Conservation (phyloP, 2,329 filamentous ascomycete species). For the Delphinella strobiligena region DNA sequence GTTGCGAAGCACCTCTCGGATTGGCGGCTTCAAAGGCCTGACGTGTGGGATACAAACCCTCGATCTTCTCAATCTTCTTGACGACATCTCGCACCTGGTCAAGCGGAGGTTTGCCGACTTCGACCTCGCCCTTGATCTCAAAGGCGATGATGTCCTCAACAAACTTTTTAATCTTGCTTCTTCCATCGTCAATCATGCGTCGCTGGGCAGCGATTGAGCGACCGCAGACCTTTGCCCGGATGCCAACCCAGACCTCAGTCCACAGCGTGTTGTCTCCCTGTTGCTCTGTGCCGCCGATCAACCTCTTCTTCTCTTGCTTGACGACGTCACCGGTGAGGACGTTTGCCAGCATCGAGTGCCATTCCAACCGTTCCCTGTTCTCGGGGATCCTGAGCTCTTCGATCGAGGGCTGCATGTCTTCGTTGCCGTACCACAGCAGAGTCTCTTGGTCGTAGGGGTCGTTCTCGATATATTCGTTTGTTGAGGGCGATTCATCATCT, state of each 20-base stretch:
- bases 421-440: constrained; percentile 82
- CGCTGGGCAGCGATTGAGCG: constrained; percentile 73
- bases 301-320: constrained; percentile 89
- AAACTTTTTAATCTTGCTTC: constrained; percentile 56
- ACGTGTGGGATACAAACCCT: constrained; percentile 73
- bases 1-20: constrained; percentile 60
- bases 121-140: constrained; percentile 83
- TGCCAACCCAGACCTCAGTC: constrained; percentile 73
- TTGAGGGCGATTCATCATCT: constrained; percentile 82
- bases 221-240: constrained; percentile 73
- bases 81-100: constrained; percentile 87
- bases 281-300: constrained; percentile 71
- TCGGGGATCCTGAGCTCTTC: constrained; percentile 83
- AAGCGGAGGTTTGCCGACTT: constrained; percentile 75
- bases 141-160: constrained; percentile 88
- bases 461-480: constrained; percentile 68
- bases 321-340: constrained; percentile 95
- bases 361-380: constrained; percentile 84
- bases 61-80: constrained; percentile 78
- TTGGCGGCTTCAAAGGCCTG: constrained; percentile 62
- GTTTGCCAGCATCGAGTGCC: constrained; percentile 95
- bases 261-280: constrained; percentile 57
- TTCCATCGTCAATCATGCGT: constrained; percentile 76
- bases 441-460: constrained; percentile 86
- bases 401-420: constrained; percentile 74